These are phyloP conservation scores for Ochromonas danica DNA, from an alignment of 108 stramenopile species.

Conservation along the genomic window DNA sequence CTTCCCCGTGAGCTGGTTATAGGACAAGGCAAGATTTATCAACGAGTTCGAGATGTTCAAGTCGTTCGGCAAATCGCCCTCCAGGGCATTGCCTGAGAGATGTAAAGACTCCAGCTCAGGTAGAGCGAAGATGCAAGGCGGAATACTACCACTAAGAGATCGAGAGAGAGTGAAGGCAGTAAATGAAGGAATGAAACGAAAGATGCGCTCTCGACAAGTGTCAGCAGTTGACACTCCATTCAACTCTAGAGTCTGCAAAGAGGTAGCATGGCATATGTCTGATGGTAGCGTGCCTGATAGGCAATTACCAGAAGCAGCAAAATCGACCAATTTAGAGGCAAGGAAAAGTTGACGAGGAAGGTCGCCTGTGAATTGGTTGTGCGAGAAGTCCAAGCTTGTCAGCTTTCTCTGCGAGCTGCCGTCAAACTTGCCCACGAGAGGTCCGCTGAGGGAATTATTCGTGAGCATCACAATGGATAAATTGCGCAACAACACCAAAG, in stretches of 20 bases:
- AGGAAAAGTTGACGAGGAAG: background rate
- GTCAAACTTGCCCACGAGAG: too few species aligned
- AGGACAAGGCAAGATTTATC: background rate
- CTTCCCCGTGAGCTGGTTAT: background rate
- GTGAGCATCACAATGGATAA: background rate
- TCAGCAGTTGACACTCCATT: background rate
- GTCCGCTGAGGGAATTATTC: background rate
- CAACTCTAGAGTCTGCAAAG: background rate
- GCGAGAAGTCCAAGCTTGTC: background rate
- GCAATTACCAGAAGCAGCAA: slow-evolving; percentile 2
- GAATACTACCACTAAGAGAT: background rate
- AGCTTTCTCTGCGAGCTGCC: background rate
- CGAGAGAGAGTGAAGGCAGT: background rate
- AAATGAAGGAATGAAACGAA: background rate
- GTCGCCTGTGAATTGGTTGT: background rate
- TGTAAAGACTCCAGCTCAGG: background rate
- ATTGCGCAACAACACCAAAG: background rate
- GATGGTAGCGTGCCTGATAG: background rate
- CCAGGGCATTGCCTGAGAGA: background rate
- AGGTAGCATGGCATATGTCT: background rate
- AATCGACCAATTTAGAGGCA: background rate
- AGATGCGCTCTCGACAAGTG: background rate
- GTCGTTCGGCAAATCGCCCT: background rate
- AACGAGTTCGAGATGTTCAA: background rate
- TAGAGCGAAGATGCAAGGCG: background rate